These are phyloP conservation scores for Antitrichia curtipendula DNA, from an alignment of 225 moss, liverwort and hornwort genomes.

Conservation along the genomic window DNA sequence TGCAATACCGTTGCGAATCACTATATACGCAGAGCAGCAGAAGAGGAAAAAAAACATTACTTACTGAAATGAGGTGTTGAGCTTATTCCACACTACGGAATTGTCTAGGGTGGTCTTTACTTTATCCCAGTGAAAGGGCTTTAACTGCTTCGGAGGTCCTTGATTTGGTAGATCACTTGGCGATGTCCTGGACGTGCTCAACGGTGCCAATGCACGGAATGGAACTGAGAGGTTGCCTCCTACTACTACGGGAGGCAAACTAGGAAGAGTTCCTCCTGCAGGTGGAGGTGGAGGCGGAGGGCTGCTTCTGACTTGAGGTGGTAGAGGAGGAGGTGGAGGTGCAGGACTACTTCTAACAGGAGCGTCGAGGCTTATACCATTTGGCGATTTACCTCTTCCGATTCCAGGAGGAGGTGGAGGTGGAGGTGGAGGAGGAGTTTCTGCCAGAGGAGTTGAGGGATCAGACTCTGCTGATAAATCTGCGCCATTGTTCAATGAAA, in stretches of 20 bases:
- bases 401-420: background rate
- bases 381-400: background rate
- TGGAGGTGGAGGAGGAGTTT: background rate
- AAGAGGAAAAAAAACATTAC: background rate
- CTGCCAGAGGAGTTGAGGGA: background rate
- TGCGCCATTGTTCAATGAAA: background rate
- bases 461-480: background rate
- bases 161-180: background rate
- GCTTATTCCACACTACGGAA: slow-evolving; percentile 56
- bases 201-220: background rate
- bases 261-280: background rate
- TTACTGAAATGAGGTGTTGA: slow-evolving; percentile 63
- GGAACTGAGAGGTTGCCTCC: slow-evolving; percentile 1
- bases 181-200: slow-evolving; percentile 15
- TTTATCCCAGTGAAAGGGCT: slow-evolving; percentile 72
- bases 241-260: background rate
- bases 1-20: background rate
- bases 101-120: slow-evolving; percentile 43
- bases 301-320: background rate
- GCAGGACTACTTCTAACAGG: background rate
- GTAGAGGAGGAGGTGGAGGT: background rate
- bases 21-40: background rate
- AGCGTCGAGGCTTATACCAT: background rate
- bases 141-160: slow-evolving; percentile 19
- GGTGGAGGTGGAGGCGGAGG: slow-evolving; percentile 14